Conservation (phyloP, 306 rosid species). For the Delonix regia region DNA sequence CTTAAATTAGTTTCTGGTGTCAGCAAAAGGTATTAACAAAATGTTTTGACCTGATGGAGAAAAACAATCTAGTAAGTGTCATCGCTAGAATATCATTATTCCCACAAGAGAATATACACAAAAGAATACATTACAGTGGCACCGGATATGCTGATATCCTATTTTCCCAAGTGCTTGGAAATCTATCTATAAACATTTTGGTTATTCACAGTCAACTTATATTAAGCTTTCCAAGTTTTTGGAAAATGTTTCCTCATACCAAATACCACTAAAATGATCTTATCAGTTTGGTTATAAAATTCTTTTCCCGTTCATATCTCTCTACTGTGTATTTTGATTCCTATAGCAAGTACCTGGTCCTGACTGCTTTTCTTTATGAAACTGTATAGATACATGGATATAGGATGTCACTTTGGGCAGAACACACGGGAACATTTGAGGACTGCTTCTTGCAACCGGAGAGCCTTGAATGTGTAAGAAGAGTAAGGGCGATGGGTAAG, state of each 20-base stretch:
- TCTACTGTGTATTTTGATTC: not conserved
- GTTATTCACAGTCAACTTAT: not conserved
- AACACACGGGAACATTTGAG: slow-evolving; percentile 72
- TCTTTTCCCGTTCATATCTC: not conserved
- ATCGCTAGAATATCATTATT: not conserved
- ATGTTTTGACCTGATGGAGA: not conserved
- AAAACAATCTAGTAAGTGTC: not conserved
- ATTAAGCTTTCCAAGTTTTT: not conserved
- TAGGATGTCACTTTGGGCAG: slow-evolving; percentile 98
- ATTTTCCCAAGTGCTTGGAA: not conserved
- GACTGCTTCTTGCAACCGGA: slow-evolving; percentile 78
- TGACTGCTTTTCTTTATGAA: slow-evolving; percentile 27
- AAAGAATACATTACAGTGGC: not conserved
- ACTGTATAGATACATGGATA: slow-evolving; percentile 76
- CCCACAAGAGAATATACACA: not conserved
- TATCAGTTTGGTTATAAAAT: not conserved
- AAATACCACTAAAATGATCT: not conserved
- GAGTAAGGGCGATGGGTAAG: slow-evolving; percentile 72
- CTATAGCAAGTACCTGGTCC: not conserved
- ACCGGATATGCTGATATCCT: not conserved
- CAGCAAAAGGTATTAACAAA: not conserved
- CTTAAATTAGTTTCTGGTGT: slow-evolving; percentile 13
- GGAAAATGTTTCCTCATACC: not conserved
- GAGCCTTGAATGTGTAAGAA: slow-evolving; percentile 84
- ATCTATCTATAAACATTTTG: not conserved